A percentile compares a stretch with the other conserved stretches of the same genome.
Evolutionary conservation across 2,329 filamentous ascomycete genomes (phyloP).

Genomic region (Blumeria graminis): DNA sequence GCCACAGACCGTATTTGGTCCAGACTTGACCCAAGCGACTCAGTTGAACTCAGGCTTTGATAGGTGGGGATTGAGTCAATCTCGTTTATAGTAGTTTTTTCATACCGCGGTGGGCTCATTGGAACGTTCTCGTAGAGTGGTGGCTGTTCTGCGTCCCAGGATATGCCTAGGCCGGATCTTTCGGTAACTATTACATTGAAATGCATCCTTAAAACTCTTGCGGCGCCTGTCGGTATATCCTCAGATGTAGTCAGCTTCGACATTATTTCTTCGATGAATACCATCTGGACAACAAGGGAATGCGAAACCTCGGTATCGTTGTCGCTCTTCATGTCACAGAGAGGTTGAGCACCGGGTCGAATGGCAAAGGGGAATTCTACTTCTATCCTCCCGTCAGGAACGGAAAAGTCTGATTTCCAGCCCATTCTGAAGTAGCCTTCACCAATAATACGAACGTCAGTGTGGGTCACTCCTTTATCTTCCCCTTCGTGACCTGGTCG

Average conservation of each 20-base stretch:
- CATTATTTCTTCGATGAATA: constrained; percentile 75
- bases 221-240: constrained; percentile 68
- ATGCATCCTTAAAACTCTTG: constrained; percentile 77
- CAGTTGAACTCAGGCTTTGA: constrained; percentile 10
- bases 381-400: constrained; percentile 49
- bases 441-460: constrained; percentile 54
- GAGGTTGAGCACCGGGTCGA: constrained; percentile 32
- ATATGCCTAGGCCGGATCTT: constrained; percentile 78
- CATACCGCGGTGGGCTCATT: constrained; percentile 53
- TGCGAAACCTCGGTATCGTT: constrained; percentile 63
- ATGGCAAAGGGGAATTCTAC: constrained; percentile 50
- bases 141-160: constrained; percentile 90
- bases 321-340: constrained; percentile 53
- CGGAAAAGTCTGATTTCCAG: constrained; percentile 56
- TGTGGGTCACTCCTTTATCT: constrained; percentile 46
- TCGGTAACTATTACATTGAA: constrained; percentile 71
- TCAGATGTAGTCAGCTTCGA: constrained; percentile 29
- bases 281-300: constrained; percentile 73
- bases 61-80: constrained; percentile 13
- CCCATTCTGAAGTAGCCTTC: constrained; percentile 61
- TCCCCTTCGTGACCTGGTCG: constrained; percentile 18
- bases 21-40: neutral
- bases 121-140: constrained; percentile 89
- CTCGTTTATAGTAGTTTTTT: constrained; percentile 5
- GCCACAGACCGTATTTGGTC: neutral